These are phyloP conservation scores for Malus hybrid DNA, from an alignment of 331 rosid species.

Conservation along the genomic window DNA sequence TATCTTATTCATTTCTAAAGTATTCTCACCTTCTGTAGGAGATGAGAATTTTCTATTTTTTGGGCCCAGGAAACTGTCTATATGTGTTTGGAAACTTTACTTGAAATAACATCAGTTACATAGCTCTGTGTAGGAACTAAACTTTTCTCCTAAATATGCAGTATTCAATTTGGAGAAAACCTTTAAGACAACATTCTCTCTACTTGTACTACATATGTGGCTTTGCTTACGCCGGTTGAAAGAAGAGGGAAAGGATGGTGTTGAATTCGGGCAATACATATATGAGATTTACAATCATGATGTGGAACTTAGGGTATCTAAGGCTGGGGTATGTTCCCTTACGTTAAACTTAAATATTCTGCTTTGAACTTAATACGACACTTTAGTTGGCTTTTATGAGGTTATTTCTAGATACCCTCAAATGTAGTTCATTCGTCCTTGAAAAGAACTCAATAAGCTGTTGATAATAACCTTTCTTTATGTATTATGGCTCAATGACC, in stretches of 20 bases:
- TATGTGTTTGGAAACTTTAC: not conserved
- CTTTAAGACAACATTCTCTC: constrained; percentile 78
- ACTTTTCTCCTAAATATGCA: constrained; percentile 32
- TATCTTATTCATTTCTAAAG: not conserved
- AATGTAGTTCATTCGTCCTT: not conserved
- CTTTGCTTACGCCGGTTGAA: constrained; percentile 76
- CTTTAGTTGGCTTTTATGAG: not conserved
- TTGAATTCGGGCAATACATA: constrained; percentile 80
- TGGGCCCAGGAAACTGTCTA: not conserved
- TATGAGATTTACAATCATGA: constrained; percentile 93
- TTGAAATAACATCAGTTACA: not conserved
- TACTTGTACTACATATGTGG: constrained; percentile 97
- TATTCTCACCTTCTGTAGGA: not conserved
- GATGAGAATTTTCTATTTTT: too few species aligned
- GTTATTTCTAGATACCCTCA: not conserved
- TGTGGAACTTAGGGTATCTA: constrained; percentile 86
- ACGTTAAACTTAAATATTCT: not conserved
- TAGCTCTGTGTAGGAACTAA: not conserved
- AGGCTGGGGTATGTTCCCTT: constrained; percentile 66
- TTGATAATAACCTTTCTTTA: not conserved
- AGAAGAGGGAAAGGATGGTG: constrained; percentile 88
- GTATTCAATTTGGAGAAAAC: constrained; percentile 96
- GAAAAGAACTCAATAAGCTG: not conserved
- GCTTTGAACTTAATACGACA: not conserved
- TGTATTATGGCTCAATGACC: not conserved